A percentile compares a stretch with the other conserved stretches of the same genome.
Evolutionary conservation across 208 protist genomes (phyloP).

Genomic region (Porcisia deanei): DNA sequence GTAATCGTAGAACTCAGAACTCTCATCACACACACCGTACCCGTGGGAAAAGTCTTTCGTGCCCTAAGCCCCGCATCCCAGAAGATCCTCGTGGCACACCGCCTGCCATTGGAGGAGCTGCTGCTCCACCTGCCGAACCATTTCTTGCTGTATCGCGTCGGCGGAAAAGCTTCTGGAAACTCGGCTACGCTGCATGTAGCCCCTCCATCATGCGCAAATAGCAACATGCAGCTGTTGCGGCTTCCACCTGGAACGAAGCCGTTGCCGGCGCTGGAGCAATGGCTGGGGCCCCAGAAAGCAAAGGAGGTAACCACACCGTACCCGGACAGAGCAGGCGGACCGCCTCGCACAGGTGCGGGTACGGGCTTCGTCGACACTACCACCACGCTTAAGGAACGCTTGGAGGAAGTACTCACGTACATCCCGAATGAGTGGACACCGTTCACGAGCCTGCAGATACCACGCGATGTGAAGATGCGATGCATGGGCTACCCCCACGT

Average conservation of each 20-base stretch:
- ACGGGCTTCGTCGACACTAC: constrained; percentile 9
- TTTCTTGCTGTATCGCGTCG: constrained; percentile 39
- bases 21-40: constrained; percentile 28
- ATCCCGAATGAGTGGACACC: constrained; percentile 64
- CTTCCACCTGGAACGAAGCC: constrained; percentile 11
- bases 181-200: constrained; percentile 2
- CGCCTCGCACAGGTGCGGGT: background rate
- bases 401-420: constrained; percentile 56
- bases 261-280: constrained; percentile 19
- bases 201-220: background rate
- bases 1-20: constrained; percentile 15
- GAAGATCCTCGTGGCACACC: constrained; percentile 36
- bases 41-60: constrained; percentile 49
- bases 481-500: constrained; percentile 58
- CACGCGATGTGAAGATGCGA: constrained; percentile 51
- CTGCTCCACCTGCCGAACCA: constrained; percentile 56
- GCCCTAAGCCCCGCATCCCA: constrained; percentile 37
- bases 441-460: constrained; percentile 42
- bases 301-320: background rate
- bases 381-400: constrained; percentile 22
- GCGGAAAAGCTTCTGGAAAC: background rate
- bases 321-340: background rate
- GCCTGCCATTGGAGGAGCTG: constrained; percentile 59
- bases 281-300: constrained; percentile 3
- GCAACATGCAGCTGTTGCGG: background rate